A percentile compares a stretch with the other conserved stretches of the same genome.
These are phyloP conservation scores for Tylopilus sp. DNA, from an alignment of 768 basidiomycete genomes.

Conservation along the genomic window DNA sequence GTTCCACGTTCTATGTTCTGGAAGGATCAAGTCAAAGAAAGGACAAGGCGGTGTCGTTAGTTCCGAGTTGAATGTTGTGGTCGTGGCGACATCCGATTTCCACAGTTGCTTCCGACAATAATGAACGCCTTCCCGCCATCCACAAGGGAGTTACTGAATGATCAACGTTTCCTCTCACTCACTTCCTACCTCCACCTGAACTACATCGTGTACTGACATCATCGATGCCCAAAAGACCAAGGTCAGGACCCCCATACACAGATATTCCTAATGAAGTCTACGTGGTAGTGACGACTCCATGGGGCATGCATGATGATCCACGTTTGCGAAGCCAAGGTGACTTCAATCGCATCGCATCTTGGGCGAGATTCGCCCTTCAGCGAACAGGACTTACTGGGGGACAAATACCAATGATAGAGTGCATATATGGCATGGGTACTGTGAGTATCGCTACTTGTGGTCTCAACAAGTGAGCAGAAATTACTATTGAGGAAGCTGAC, in stretches of 20 bases:
- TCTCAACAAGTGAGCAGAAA: neutral
- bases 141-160: neutral
- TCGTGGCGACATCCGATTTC: slow-evolving; percentile 3
- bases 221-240: slow-evolving; percentile 23
- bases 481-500: slow-evolving; percentile 5
- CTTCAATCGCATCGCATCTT: slow-evolving; percentile 23
- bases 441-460: slow-evolving; percentile 18
- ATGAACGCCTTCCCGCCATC: neutral
- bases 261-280: slow-evolving; percentile 19
- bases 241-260: slow-evolving; percentile 28
- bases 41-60: too few species aligned
- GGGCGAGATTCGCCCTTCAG: slow-evolving; percentile 23
- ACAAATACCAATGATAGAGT: slow-evolving; percentile 17
- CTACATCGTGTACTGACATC: neutral
- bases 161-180: neutral
- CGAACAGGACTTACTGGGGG: slow-evolving; percentile 15
- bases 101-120: neutral
- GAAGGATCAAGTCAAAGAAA: too few species aligned
- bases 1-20: too few species aligned
- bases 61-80: too few species aligned
- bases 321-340: slow-evolving; percentile 12
- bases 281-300: slow-evolving; percentile 24
- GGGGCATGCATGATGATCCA: slow-evolving; percentile 14
- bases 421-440: slow-evolving; percentile 27
- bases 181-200: neutral